A percentile compares a stretch with the other conserved stretches of the same genome.
phyloP scores from a whole-genome alignment of 2,329 filamentous ascomycete species.

The Pseudopithomyces maydicus region DNA sequence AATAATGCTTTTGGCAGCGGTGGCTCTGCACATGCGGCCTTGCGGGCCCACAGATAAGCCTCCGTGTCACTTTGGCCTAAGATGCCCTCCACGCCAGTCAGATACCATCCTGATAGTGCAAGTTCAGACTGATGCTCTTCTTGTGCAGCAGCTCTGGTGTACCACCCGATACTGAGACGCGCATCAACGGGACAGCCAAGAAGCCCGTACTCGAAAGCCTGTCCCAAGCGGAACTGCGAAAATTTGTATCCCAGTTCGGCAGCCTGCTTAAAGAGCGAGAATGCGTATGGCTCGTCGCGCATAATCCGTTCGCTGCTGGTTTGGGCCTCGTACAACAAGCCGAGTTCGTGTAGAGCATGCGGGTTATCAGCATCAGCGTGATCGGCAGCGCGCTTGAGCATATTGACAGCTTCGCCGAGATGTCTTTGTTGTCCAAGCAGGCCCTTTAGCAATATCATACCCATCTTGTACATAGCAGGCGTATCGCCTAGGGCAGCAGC shows the following conservation, averaged over 20 bases:
- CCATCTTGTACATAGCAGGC: conserved; percentile 97
- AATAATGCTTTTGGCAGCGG: conserved; percentile 89
- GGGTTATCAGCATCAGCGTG: conserved; percentile 87
- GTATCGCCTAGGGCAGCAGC: conserved; percentile 88
- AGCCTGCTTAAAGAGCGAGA: conserved; percentile 82
- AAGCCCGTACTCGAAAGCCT: conserved; percentile 86
- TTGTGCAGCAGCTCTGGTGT: conserved; percentile 86
- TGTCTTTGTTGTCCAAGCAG: conserved; percentile 86
- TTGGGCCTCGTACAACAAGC: conserved; percentile 66
- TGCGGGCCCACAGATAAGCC: conserved; percentile 95
- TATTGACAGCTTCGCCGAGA: conserved; percentile 82
- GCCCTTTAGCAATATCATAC: conserved; percentile 93
- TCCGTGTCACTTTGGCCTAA: conserved; percentile 92
- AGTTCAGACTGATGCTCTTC: conserved; percentile 91
- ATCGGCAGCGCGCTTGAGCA: conserved; percentile 93
- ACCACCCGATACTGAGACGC: conserved; percentile 88
- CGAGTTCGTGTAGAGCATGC: conserved; percentile 90
- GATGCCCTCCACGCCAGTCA: conserved; percentile 87
- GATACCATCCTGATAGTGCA: conserved; percentile 70
- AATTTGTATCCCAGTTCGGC: conserved; percentile 93
- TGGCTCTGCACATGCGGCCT: conserved; percentile 81
- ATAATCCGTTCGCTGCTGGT: conserved; percentile 69
- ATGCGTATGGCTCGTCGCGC: conserved; percentile 80
- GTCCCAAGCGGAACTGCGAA: conserved; percentile 87
- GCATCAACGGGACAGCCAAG: conserved; percentile 84